Base-by-base conservation (phyloP, 2,329 filamentous ascomycete genomes). In the Drechslerella coelobrocha region DNA sequence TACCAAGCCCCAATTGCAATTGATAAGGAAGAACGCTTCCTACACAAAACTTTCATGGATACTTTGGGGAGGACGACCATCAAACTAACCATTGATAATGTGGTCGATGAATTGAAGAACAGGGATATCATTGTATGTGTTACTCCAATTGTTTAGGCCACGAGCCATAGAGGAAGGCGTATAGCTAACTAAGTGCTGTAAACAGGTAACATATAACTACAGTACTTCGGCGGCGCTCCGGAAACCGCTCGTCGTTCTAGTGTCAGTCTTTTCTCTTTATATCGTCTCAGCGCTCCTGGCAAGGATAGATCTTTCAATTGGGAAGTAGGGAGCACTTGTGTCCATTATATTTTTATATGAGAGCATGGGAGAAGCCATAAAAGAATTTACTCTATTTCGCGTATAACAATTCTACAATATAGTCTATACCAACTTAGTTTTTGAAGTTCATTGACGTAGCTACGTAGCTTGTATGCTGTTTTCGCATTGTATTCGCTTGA, bases 21-120 rank as follows among this genome's bases (percentile, higher is more conserved):
- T 61, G 82, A 86, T 52, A 82, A 84, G 52, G 84, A 86, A 72
- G 79, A 81, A n/a, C 81, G 83, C 19, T 85, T 84, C 73, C 80
- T 88, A n/a, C 86, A 94, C 81, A 88, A 88, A 79, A 97, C 92
- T 0, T 99, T 92, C 80, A 89, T 99, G 81, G 94, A 99, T 79
- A 97, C 94, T 0, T 76, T 93, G 29, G 94, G 94, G 72, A 90
- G 94, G 73, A 95, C 93, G 0, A 85, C 88, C 0, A 83, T 99
- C 71, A 88, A 85, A 54, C 83, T 99, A 76, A 89, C 88, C 72
- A 90, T 91, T 6, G 84, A 87, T 75, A 97, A 97, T 78, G 82
- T 97, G 56, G 90, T 95, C 0, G 94, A 99, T 75, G 94, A 97
- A 75, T 86, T 92, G 77, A 85, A 92, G 59, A 91, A 92, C 76